Conservation (phyloP, 2,329 filamentous ascomycete species). For the Hypomyces rosellus region DNA sequence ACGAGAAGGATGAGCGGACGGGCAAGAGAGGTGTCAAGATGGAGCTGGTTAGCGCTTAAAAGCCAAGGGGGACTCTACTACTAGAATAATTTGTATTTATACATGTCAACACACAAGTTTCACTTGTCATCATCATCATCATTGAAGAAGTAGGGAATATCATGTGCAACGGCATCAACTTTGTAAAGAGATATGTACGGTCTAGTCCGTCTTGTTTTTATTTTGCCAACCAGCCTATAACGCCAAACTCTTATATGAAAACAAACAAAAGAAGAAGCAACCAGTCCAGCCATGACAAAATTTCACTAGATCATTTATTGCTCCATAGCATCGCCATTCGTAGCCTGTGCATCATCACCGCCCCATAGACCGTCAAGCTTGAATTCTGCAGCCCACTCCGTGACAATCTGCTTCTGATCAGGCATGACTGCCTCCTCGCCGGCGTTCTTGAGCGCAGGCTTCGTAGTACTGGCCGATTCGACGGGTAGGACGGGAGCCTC, state of each 20-base stretch:
- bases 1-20: conserved; percentile 91
- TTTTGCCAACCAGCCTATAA: conserved; percentile 25
- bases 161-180: conserved; percentile 5
- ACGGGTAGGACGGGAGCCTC: conserved; percentile 65
- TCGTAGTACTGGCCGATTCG: conserved; percentile 23
- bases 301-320: conserved; percentile 28
- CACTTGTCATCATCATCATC: neutral
- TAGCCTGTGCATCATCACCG: conserved; percentile 38
- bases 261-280: neutral
- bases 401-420: conserved; percentile 81
- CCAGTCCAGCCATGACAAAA: neutral
- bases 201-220: conserved; percentile 14
- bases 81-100: conserved; percentile 9
- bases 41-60: conserved; percentile 46
- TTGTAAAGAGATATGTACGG: conserved; percentile 22
- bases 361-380: conserved; percentile 91
- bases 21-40: conserved; percentile 89
- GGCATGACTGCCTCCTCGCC: conserved; percentile 42
- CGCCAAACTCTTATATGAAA: conserved; percentile 23
- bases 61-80: neutral
- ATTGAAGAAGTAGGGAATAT: neutral
- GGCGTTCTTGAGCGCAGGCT: conserved; percentile 30
- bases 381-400: conserved; percentile 90
- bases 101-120: conserved; percentile 8
- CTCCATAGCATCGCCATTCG: conserved; percentile 44